Conservation (phyloP, 371 early-diverging fungal species). For the Apophysomyces sp. region DNA sequence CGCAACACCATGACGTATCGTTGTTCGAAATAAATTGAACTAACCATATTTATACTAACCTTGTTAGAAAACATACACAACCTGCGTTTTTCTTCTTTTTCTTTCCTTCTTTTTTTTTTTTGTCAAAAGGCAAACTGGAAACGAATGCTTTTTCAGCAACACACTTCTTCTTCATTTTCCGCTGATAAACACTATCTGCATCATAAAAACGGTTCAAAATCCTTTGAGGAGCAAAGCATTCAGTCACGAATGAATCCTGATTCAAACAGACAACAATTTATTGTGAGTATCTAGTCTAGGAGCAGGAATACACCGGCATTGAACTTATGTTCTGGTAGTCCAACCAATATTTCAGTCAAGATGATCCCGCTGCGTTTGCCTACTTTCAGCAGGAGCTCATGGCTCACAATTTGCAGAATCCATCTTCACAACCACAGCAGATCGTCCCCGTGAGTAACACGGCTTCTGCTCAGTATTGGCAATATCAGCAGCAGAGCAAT, state of each 20-base stretch:
- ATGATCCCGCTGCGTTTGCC: conserved; percentile 39
- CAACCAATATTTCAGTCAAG: conserved; percentile 19
- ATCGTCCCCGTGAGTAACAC: background rate
- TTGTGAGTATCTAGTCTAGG: background rate
- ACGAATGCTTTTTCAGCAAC: conserved; percentile 26
- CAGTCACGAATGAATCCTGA: conserved; percentile 5
- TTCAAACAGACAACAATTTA: background rate
- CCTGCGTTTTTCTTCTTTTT: conserved; percentile 8
- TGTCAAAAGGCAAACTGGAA: conserved; percentile 3
- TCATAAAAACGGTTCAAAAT: conserved; percentile 4
- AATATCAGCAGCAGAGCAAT: conserved; percentile 11
- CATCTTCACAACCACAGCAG: conserved; percentile 6
- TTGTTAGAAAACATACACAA: conserved; percentile 3
- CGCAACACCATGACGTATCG: conserved; percentile 3
- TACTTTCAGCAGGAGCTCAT: conserved; percentile 37
- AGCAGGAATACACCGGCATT: background rate
- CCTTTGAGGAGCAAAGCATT: conserved; percentile 1
- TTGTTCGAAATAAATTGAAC: background rate
- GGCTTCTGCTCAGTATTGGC: conserved; percentile 15
- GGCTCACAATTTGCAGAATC: conserved; percentile 23
- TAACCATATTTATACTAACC: conserved; percentile 6
- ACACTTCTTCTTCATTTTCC: conserved; percentile 22
- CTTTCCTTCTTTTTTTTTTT: background rate
- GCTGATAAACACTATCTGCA: conserved; percentile 22
- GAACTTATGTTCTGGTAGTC: conserved; percentile 2